phyloP scores from a whole-genome alignment of 371 early-diverging fungal species.

The Capniomyces stellatus region DNA sequence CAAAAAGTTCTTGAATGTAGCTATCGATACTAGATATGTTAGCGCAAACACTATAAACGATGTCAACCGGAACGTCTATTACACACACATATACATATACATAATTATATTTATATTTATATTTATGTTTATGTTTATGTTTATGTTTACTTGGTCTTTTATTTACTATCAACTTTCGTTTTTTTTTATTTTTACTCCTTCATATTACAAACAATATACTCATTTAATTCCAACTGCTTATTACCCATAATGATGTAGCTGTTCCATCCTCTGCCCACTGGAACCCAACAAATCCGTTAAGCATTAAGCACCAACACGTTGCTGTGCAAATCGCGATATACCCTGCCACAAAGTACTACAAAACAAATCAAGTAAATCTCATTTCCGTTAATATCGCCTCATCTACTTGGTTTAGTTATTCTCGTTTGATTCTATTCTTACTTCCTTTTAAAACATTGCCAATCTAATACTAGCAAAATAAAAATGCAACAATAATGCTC shows the following conservation, averaged over 20 bases:
- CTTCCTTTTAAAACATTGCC: not conserved
- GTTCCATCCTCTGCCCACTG: constrained; percentile 96
- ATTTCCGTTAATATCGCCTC: too few species aligned
- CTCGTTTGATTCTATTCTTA: not conserved
- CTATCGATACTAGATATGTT: constrained; percentile 60
- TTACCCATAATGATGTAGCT: constrained; percentile 32
- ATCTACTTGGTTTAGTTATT: not conserved
- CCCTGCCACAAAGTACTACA: constrained; percentile 69
- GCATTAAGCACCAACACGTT: constrained; percentile 73
- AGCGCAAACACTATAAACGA: constrained; percentile 56
- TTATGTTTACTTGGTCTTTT: too few species aligned
- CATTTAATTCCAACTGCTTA: too few species aligned
- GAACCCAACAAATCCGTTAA: constrained; percentile 90
- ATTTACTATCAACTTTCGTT: too few species aligned
- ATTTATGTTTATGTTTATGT: too few species aligned
- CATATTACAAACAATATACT: too few species aligned
- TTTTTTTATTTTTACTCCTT: too few species aligned
- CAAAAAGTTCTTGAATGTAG: constrained; percentile 50
- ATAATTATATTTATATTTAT: too few species aligned
- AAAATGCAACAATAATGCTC: not conserved
- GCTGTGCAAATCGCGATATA: constrained; percentile 67
- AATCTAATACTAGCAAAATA: too few species aligned
- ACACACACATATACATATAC: too few species aligned
- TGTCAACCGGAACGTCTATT: constrained; percentile 69
- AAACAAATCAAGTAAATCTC: not conserved